Evolutionary conservation across 305 asterid genomes (phyloP).

Genomic region (Withania somnifera): DNA sequence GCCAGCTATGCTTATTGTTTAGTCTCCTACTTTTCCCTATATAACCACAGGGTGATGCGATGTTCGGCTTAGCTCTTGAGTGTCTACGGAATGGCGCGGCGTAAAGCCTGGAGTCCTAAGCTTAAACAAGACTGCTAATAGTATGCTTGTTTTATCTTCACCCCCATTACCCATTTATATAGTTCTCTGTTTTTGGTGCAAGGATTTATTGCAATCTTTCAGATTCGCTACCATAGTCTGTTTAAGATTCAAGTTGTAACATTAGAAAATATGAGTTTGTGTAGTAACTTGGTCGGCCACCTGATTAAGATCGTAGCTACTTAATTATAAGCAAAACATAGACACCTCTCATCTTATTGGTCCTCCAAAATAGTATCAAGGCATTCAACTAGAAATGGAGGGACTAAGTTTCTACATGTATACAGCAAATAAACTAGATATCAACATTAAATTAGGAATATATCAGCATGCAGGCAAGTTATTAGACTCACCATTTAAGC

Average conservation of each 20-base stretch:
- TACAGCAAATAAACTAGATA: background rate
- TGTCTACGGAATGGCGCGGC: too few species aligned
- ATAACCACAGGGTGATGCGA: too few species aligned
- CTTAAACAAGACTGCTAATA: too few species aligned
- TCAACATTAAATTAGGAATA: background rate
- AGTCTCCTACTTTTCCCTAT: too few species aligned
- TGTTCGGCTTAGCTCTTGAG: too few species aligned
- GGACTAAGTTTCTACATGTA: background rate
- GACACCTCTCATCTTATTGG: background rate
- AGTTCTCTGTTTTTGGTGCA: background rate
- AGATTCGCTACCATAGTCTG: background rate
- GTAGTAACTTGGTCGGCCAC: background rate
- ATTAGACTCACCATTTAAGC: slow-evolving; percentile 69
- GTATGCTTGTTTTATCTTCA: too few species aligned
- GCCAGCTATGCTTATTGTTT: too few species aligned
- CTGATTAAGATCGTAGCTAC: background rate
- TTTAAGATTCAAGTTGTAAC: background rate
- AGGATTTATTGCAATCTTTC: background rate
- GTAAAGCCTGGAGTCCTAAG: too few species aligned
- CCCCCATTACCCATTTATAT: too few species aligned
- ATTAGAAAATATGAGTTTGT: background rate
- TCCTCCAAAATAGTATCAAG: background rate
- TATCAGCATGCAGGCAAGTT: background rate
- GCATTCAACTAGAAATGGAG: background rate
- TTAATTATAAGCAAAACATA: background rate